phyloP scores from a whole-genome alignment of 345 rosid genomes.

The Euphorbia pulcherrima region DNA sequence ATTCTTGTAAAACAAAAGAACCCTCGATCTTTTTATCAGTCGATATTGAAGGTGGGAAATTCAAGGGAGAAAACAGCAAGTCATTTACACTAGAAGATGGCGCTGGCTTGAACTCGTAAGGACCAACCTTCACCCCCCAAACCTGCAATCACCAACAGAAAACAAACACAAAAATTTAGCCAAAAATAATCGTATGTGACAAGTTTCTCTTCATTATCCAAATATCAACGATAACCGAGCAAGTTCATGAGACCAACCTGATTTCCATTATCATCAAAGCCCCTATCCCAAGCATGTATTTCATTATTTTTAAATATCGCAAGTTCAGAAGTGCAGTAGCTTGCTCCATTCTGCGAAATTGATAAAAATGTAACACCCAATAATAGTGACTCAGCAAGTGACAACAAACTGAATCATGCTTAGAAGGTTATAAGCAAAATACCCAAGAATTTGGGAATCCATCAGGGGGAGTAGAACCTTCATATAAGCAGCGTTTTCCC shows the following conservation, averaged over 20 bases:
- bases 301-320: slow-evolving; percentile 74
- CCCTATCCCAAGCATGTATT: slow-evolving; percentile 84
- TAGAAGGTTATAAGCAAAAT: slow-evolving; percentile 12
- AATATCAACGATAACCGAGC: not conserved
- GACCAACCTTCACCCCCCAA: slow-evolving; percentile 76
- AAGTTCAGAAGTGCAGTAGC: slow-evolving; percentile 79
- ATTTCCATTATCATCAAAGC: slow-evolving; percentile 68
- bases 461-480: slow-evolving; percentile 75
- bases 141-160: slow-evolving; percentile 42
- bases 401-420: not conserved
- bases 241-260: slow-evolving; percentile 44
- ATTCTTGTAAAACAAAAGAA: slow-evolving; percentile 73
- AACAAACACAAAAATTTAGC: not conserved
- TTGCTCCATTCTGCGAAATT: slow-evolving; percentile 58
- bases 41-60: slow-evolving; percentile 43
- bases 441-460: slow-evolving; percentile 93
- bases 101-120: slow-evolving; percentile 78
- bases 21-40: slow-evolving; percentile 71
- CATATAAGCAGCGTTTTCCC: slow-evolving; percentile 76
- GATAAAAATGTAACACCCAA: not conserved
- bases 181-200: not conserved
- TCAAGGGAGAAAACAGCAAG: slow-evolving; percentile 50
- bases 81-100: slow-evolving; percentile 51
- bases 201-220: not conserved
- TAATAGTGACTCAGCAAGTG: not conserved